A percentile compares a stretch with the other conserved stretches of the same genome.
These are phyloP conservation scores for Neopestalotiopsis sp. DNA, from an alignment of 2,329 filamentous ascomycete species.

Conservation along the genomic window DNA sequence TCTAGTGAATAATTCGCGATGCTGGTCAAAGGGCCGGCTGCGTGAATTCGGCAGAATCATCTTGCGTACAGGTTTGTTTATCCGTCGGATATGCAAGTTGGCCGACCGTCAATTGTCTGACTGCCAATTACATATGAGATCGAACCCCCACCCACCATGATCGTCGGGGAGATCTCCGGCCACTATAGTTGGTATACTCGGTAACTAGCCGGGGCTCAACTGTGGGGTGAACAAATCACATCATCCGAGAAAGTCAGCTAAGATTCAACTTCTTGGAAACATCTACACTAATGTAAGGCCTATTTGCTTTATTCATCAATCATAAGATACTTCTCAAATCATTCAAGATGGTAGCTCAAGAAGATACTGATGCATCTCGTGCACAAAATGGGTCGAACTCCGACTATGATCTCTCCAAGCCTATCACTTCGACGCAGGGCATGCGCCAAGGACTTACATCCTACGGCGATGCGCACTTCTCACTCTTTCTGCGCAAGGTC, in stretches of 20 bases:
- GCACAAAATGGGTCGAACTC: background rate
- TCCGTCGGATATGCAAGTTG: background rate
- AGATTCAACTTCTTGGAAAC: background rate
- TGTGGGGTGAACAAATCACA: slow-evolving; percentile 2
- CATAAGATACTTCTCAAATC: background rate
- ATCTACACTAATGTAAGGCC: background rate
- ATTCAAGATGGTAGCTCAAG: background rate
- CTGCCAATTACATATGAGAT: background rate
- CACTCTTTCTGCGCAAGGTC: slow-evolving; percentile 75
- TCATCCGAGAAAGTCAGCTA: slow-evolving; percentile 1
- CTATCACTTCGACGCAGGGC: slow-evolving; percentile 56
- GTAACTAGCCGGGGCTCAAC: background rate
- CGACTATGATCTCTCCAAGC: slow-evolving; percentile 67
- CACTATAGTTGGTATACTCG: background rate
- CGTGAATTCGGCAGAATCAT: too few species aligned
- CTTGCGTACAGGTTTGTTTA: too few species aligned
- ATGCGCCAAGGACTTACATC: slow-evolving; percentile 69
- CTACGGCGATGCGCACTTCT: slow-evolving; percentile 78
- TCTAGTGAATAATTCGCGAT: too few species aligned
- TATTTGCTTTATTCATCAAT: background rate
- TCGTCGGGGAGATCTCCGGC: background rate
- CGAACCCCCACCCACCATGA: background rate
- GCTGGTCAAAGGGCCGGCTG: too few species aligned
- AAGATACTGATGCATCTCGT: background rate
- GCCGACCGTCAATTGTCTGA: background rate